Evolutionary conservation across 139 green algal species (phyloP).

Genomic region (Micractinium sp.): DNA sequence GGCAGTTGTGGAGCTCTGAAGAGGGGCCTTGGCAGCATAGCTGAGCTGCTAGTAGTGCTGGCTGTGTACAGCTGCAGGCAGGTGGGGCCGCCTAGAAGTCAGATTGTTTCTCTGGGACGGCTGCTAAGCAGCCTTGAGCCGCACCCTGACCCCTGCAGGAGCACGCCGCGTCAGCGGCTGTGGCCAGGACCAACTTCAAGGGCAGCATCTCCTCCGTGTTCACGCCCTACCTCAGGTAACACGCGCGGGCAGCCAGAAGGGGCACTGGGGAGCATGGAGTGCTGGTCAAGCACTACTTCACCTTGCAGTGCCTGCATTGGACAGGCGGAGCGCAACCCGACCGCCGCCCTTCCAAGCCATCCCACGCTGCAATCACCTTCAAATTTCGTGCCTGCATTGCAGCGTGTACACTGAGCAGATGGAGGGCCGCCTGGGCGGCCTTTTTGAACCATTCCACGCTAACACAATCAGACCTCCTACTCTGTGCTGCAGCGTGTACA

Average conservation of each 20-base stretch:
- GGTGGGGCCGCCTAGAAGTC: neutral
- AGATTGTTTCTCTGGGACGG: too few relatives aligned
- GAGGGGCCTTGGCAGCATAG: neutral
- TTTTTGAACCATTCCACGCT: too few relatives aligned
- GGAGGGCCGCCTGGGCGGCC: conserved; percentile 75
- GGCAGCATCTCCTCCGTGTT: conserved; percentile 82
- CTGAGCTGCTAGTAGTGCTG: neutral
- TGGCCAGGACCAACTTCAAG: conserved; percentile 70
- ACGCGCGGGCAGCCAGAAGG: neutral
- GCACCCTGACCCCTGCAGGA: conserved; percentile 2
- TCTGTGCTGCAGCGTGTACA: conserved; percentile 60
- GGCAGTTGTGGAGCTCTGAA: neutral
- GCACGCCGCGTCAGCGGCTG: conserved; percentile 41
- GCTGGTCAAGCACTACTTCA: neutral
- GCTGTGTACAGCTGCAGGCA: too few relatives aligned
- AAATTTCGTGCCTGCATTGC: neutral
- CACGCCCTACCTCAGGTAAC: conserved; percentile 72
- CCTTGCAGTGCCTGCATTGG: neutral
- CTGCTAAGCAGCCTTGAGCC: neutral
- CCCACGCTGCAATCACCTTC: neutral
- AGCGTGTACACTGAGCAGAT: conserved; percentile 82
- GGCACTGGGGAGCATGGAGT: neutral
- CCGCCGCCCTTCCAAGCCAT: too few relatives aligned
- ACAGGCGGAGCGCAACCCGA: neutral
- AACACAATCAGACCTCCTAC: neutral